A percentile compares a stretch with the other conserved stretches of the same genome.
phyloP scores from a whole-genome alignment of 305 asterid genomes.

The Fraxinus dipetala region DNA sequence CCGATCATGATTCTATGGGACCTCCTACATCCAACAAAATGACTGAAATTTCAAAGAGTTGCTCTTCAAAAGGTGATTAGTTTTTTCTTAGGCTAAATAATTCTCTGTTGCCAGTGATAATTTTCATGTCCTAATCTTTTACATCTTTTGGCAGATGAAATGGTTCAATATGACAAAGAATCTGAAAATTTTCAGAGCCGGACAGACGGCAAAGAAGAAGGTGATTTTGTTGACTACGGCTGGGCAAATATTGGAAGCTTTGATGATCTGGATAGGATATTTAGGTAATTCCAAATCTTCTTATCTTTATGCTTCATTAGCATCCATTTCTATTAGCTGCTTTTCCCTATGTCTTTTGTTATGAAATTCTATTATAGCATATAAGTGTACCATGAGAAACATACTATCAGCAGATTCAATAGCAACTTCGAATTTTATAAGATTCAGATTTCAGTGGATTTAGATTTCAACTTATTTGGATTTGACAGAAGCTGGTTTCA shows the following conservation, averaged over 20 bases:
- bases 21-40: constrained; percentile 33
- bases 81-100: background rate
- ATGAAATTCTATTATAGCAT: background rate
- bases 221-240: constrained; percentile 72
- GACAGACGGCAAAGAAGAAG: constrained; percentile 52
- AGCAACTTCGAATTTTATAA: background rate
- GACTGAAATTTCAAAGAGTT: constrained; percentile 30
- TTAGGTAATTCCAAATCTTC: constrained; percentile 56
- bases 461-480: background rate
- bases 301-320: constrained; percentile 19
- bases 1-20: constrained; percentile 36
- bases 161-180: constrained; percentile 36
- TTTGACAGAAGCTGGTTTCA: background rate
- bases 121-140: constrained; percentile 22
- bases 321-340: constrained; percentile 16
- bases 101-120: constrained; percentile 13
- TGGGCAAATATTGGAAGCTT: constrained; percentile 94
- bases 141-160: constrained; percentile 44
- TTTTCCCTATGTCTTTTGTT: background rate
- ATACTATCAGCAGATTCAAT: background rate
- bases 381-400: background rate
- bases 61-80: constrained; percentile 40
- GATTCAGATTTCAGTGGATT: background rate
- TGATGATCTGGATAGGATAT: constrained; percentile 86
- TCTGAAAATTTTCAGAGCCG: constrained; percentile 57